Evolutionary conservation across 1,284 basidiomycete species (phyloP), one percentile per base, ranked within the genome.

Genomic region (Tylopilus orsonianus): DNA sequence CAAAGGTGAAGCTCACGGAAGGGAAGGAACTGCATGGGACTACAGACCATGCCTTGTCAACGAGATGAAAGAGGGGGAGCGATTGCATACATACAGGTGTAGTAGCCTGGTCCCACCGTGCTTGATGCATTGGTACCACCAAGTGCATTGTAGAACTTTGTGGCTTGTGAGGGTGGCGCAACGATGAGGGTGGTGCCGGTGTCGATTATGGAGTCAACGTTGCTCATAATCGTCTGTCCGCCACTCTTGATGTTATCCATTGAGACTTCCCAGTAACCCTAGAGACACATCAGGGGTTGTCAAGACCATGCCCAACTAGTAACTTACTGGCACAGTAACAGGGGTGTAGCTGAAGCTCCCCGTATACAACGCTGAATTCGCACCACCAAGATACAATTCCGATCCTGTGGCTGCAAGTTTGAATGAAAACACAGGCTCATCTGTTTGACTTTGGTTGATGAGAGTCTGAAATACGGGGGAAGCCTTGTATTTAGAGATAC

Each of bases 151-250:
- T 78, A 77, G 50, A 82, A 64, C 8, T 46, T 47, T 29, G 61
- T 62, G 12, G 79, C 72, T 9, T 70, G 63, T 19, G 69, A 54
- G 5, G 74, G 71, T 8, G 72, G 72, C 29, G 77, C 79, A 41
- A 77, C 66, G 59, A 81, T 69, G 56, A 79, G 62, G 41, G 79
- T 73, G 20, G 74, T 72, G 47, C 74, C 71, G 8, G 67, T 71
- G 56, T 75, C 73, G 46, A 75, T 69, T 59, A 74, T 65, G 16
- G 65, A 66, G 10, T 54, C 48, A 13, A 58, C 9, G 8, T 34
- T 16, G 12, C 22, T 54, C 35, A 57, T 8, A 13, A 59, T 20
- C 0, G 52, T 29, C 26, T 48, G 30, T 3, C 51, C 56, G 19
- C 54, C 46, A 10, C 56, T 48, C 16, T 37, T 5, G 0, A 64